A percentile compares a stretch with the other conserved stretches of the same genome.
Conservation (phyloP, 208 protist genomes). For the Leishmania lainsoni region DNA sequence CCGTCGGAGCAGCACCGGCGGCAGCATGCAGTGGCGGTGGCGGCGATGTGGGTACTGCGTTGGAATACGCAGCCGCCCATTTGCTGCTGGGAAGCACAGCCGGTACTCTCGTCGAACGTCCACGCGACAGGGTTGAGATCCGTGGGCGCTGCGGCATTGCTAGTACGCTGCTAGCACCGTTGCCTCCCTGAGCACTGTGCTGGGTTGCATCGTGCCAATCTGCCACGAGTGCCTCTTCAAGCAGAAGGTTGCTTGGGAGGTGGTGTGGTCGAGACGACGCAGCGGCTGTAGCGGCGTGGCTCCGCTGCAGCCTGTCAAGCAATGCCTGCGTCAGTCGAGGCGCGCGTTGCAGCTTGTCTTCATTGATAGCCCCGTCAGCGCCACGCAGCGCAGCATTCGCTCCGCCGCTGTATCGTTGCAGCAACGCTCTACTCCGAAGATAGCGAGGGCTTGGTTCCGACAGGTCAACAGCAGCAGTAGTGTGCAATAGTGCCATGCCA, state of each 20-base stretch:
- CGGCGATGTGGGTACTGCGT: not conserved
- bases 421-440: not conserved
- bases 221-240: not conserved
- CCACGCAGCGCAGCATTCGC: not conserved
- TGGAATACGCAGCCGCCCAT: not conserved
- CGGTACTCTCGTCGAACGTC: not conserved
- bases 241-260: not conserved
- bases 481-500: not conserved
- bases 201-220: not conserved
- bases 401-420: not conserved
- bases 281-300: not conserved
- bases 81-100: not conserved
- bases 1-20: not conserved
- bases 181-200: not conserved
- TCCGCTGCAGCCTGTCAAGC: conserved; percentile 19
- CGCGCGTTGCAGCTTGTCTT: not conserved
- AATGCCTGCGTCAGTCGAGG: conserved; percentile 15
- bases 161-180: not conserved
- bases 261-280: not conserved
- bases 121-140: conserved; percentile 10
- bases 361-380: not conserved
- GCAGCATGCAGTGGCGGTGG: not conserved
- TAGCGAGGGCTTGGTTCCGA: not conserved
- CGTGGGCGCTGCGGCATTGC: not conserved
- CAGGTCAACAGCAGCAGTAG: not conserved